Conservation (phyloP, 768 basidiomycete species). For the Daedaleopsis sinensis region DNA sequence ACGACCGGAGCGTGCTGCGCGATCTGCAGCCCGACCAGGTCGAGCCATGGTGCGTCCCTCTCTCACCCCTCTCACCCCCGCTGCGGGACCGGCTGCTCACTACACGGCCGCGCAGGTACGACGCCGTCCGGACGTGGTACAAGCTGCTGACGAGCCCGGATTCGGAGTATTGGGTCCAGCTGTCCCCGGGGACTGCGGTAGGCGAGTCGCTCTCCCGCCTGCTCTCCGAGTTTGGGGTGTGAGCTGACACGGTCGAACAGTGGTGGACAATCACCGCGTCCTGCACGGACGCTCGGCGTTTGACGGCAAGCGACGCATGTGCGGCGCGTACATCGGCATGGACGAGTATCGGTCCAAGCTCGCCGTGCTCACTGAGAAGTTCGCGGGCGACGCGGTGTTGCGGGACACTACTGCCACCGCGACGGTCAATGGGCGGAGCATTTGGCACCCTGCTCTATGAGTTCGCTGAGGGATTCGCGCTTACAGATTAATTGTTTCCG, state of each 20-base stretch:
- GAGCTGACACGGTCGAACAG: conserved; percentile 37
- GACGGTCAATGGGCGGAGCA: conserved; percentile 45
- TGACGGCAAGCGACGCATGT: conserved; percentile 86
- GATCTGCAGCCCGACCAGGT: conserved; percentile 60
- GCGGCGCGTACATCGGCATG: conserved; percentile 90
- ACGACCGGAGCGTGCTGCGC: conserved; percentile 85
- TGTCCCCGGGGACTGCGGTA: conserved; percentile 85
- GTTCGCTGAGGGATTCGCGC: no score
- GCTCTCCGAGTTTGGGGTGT: background rate
- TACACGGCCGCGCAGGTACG: conserved; percentile 53
- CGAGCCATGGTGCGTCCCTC: conserved; percentile 64
- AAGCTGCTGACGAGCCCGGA: conserved; percentile 73
- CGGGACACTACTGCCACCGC: conserved; percentile 27
- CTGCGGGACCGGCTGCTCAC: background rate
- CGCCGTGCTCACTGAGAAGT: conserved; percentile 64
- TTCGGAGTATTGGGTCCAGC: conserved; percentile 90
- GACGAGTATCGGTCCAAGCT: conserved; percentile 90
- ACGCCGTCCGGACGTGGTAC: conserved; percentile 82
- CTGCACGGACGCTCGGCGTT: conserved; percentile 94
- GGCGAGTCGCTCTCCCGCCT: conserved; percentile 48
- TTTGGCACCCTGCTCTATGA: conserved; percentile 61
- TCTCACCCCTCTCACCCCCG: background rate
- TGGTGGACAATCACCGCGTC: conserved; percentile 92
- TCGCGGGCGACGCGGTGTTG: conserved; percentile 37
- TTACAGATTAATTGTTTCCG: no score